These are phyloP conservation scores for Plasmodium gallinaceum DNA, from an alignment of 169 alveolate genomes.

Conservation along the genomic window DNA sequence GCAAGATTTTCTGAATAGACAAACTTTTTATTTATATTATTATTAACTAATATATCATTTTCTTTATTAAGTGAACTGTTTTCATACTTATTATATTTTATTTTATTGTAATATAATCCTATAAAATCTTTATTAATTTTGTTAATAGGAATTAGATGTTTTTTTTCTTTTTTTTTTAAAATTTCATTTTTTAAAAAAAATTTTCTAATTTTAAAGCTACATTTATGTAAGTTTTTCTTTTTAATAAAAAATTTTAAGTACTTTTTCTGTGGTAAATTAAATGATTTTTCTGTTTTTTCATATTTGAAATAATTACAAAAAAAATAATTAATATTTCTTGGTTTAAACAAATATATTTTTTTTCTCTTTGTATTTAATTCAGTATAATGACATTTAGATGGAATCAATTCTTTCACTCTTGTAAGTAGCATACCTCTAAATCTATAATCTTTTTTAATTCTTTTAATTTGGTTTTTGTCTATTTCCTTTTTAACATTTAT, in stretches of 20 bases:
- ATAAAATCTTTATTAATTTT: not conserved
- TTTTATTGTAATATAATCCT: too few species aligned
- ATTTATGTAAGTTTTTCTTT: not conserved
- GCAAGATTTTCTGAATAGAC: slow-evolving; percentile 10
- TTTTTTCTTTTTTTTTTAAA: not conserved
- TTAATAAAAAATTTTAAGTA: not conserved
- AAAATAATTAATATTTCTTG: not conserved
- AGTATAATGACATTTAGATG: not conserved
- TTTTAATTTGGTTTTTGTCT: too few species aligned
- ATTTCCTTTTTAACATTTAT: too few species aligned
- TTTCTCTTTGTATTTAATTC: not conserved
- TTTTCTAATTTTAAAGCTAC: too few species aligned
- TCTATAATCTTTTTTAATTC: too few species aligned
- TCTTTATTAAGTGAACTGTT: not conserved
- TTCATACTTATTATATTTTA: too few species aligned
- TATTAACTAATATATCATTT: not conserved
- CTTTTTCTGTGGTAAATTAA: not conserved
- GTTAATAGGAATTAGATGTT: not conserved
- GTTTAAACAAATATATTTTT: not conserved
- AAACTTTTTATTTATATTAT: slow-evolving; percentile 15
- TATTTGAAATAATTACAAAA: not conserved
- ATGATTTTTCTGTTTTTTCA: not conserved
- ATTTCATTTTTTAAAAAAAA: not conserved
- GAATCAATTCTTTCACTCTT: too few species aligned
- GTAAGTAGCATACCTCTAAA: too few species aligned